Evolutionary conservation across 108 stramenopile genomes (phyloP), one percentile per base, ranked within the genome.

Genomic region (Mayamaea pseudoterrestris): DNA sequence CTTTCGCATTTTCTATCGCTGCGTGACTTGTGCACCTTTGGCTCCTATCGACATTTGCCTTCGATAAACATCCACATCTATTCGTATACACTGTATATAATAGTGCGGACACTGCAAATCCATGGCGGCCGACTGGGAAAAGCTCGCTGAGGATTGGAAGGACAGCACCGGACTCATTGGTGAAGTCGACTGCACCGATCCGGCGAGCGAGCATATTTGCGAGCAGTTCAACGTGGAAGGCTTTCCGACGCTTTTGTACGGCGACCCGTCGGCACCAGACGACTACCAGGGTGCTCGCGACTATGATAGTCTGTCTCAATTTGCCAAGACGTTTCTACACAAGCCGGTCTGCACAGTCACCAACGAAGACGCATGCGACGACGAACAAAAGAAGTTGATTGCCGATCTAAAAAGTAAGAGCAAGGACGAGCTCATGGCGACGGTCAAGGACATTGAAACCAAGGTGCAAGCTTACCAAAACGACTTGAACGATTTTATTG

Each of bases 201-300:
- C 70, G 34, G 89, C 83, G 8, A 71, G 74, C 6, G 61, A 80
- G 44, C 54, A 55, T 0, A 69, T 94, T 17, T 90, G 83, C 52
- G 55, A 77, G 20, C 18, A 14, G 16, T 14, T 8, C 5, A 88
- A 87, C 16, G 62, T 94, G 18, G 47, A 55, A 13, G 80, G 83
- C 0, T 93, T 71, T 58, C 92, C 92, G 27, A 87, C 92, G 2
- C 48, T 93, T 34, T 78, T 83, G 46, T 82, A 64, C 40, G 83
- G 83, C 18, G 69, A 80, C 34, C 71, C 81, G 0, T 25, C 55
- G n/a, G 61, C 56, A 44, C 58, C 76, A 28, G 36, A 73, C 36
- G 79, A 80, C 25, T 93, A 93, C 68, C 48, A 85, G 26, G 87
- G 87, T 13, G 78, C 71, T 23, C 72, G 93, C 17, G 47, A 48